phyloP scores from a whole-genome alignment of 345 rosid genomes.

The Eucalyptus coolabah region DNA sequence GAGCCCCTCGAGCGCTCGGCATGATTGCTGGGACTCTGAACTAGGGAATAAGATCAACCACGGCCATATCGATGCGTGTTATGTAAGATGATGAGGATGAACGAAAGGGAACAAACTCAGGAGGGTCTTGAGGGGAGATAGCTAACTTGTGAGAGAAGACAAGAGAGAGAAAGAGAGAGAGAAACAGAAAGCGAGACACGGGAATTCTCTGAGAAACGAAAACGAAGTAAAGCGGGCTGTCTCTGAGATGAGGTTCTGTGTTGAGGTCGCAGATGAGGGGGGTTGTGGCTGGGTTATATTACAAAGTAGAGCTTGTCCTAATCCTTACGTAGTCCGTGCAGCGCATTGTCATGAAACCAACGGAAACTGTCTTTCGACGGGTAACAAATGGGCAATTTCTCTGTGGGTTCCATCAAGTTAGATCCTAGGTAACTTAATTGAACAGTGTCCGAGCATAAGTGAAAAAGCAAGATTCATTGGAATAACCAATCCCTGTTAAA shows the following conservation, averaged over 20 bases:
- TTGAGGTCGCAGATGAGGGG: background rate
- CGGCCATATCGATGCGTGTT: background rate
- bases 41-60: background rate
- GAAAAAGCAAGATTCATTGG: background rate
- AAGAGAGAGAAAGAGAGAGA: background rate
- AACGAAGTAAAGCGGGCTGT: background rate
- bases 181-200: background rate
- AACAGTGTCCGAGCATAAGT: background rate
- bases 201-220: background rate
- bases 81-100: background rate
- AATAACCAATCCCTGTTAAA: background rate
- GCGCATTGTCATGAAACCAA: background rate
- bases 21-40: slow-evolving; percentile 13
- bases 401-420: background rate
- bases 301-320: background rate
- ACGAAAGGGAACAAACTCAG: background rate
- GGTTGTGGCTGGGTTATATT: background rate
- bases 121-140: background rate
- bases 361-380: background rate
- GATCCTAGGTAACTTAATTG: background rate
- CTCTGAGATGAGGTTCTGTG: background rate
- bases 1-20: slow-evolving; percentile 14
- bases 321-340: background rate
- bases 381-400: background rate
- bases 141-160: background rate